Base-by-base conservation (phyloP, 2,329 filamentous ascomycete genomes). In the Ascochyta clinopodiicola region DNA sequence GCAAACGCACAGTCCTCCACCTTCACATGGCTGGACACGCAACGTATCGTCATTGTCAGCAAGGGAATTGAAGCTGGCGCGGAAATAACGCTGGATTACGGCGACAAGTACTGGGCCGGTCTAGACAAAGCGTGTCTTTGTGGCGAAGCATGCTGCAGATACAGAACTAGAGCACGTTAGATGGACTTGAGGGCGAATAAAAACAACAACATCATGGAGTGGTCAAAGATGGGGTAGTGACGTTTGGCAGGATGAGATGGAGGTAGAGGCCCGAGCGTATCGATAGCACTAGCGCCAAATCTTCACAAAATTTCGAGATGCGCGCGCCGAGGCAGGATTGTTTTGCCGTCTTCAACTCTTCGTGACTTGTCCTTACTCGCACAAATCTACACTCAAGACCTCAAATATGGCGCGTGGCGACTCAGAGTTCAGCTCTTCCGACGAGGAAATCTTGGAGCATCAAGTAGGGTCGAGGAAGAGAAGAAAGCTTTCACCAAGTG, bases 1-100 rank as follows among this genome's bases (percentile, higher is more conserved):
- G 80, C 83, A 2, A 86, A 86, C 59, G 79, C 80, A 47, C 83
- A 85, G 63, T 85, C 83, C 40, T 79, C 85, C 60, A 77, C 78
- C 9, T 86, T 86, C 64, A 77, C 77, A n/a, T 86, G 84, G 83
- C 63, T 83, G 17, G 81, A 83, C 21, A 79, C 77, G 4, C 82
- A 86, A 68, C 74, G 82, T 12, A 80, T 85, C 12, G 73, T 86
- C 19, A 72, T 86, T 4, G 83, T 86, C 6, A 82, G 80, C 46
- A 82, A 82, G 55, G 83, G 83, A 1, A 78, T 86, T 13, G 74
- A 79, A 31, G 80, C 82, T 3, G 82, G 81, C 0, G 72, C 74
- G 6, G 84, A 86, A 67, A 77, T 86, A 45, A 85, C 83, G 10
- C 81, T 86, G 6, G 84, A 86, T 58, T 86, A 86, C 62, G 84